phyloP scores from a whole-genome alignment of 2,329 filamentous ascomycete genomes.

The Dothideomycetes sp. region DNA sequence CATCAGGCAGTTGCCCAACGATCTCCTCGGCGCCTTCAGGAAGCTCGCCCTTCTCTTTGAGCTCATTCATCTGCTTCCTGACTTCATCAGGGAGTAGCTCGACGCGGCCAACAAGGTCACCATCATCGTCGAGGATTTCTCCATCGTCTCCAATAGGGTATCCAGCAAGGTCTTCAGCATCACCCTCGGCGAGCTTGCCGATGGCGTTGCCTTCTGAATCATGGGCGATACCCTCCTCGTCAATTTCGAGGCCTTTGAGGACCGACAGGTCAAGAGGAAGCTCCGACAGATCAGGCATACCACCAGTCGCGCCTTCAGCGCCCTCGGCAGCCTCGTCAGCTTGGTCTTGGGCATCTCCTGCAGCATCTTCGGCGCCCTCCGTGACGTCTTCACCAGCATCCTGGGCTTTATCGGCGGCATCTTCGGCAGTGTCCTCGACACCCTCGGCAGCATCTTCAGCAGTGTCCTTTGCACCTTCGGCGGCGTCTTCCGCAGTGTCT shows the following conservation, averaged over 20 bases:
- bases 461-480: constrained; percentile 23
- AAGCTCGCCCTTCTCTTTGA: constrained; percentile 25
- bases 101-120: constrained; percentile 42
- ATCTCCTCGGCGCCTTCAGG: constrained; percentile 24
- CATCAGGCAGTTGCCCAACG: constrained; percentile 20
- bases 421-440: constrained; percentile 15
- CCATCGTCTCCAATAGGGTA: constrained; percentile 43
- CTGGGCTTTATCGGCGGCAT: constrained; percentile 20
- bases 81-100: constrained; percentile 36
- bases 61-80: constrained; percentile 29
- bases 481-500: constrained; percentile 21
- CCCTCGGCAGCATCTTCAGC: constrained; percentile 19
- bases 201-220: constrained; percentile 39
- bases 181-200: constrained; percentile 39
- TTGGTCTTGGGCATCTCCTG: constrained; percentile 16
- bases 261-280: constrained; percentile 33
- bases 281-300: constrained; percentile 23
- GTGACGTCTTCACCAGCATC: constrained; percentile 13
- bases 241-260: constrained; percentile 40
- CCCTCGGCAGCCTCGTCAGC: constrained; percentile 21
- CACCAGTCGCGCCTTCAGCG: constrained; percentile 18
- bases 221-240: constrained; percentile 43
- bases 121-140: constrained; percentile 45
- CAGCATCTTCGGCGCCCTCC: constrained; percentile 14
- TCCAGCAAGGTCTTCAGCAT: constrained; percentile 40